Evolutionary conservation across 139 green algal genomes (phyloP).

Genomic region (Coelastrella sp.): DNA sequence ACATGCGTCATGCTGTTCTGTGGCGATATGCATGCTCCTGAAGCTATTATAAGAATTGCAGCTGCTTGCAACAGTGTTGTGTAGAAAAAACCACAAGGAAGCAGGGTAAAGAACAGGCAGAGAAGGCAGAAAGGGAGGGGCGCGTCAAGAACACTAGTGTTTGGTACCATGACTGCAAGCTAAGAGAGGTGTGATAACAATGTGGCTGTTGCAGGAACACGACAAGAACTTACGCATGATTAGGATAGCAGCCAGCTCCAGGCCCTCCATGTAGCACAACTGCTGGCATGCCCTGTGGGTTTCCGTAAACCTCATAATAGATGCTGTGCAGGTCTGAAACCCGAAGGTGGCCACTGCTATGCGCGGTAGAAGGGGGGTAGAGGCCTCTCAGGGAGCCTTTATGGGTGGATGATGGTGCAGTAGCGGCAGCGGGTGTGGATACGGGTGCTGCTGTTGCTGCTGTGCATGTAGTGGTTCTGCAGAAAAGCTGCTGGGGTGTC

Average conservation of each 20-base stretch:
- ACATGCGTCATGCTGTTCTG: not conserved
- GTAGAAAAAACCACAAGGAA: no score
- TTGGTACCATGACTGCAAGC: not conserved
- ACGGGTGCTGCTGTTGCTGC: not conserved
- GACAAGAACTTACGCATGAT: constrained; percentile 65
- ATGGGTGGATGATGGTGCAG: not conserved
- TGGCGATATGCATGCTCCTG: not conserved
- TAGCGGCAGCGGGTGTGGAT: not conserved
- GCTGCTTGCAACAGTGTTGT: no score
- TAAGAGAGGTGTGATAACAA: not conserved
- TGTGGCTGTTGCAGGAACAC: not conserved
- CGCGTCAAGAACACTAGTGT: not conserved
- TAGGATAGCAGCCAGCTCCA: constrained; percentile 70
- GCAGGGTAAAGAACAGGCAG: no score
- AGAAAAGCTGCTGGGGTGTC: not conserved
- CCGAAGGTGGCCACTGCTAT: constrained; percentile 40
- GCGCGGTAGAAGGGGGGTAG: constrained; percentile 25
- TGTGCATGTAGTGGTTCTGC: not conserved
- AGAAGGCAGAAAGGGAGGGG: no score
- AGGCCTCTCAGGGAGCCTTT: constrained; percentile 26
- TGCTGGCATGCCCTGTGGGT: constrained; percentile 56
- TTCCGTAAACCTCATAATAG: constrained; percentile 68
- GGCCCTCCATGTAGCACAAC: constrained; percentile 79
- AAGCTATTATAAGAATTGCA: not conserved
- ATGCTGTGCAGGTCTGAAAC: constrained; percentile 60